Conservation (phyloP, 129 eudicot genomes). For the Helichrysum umbraculigerum region DNA sequence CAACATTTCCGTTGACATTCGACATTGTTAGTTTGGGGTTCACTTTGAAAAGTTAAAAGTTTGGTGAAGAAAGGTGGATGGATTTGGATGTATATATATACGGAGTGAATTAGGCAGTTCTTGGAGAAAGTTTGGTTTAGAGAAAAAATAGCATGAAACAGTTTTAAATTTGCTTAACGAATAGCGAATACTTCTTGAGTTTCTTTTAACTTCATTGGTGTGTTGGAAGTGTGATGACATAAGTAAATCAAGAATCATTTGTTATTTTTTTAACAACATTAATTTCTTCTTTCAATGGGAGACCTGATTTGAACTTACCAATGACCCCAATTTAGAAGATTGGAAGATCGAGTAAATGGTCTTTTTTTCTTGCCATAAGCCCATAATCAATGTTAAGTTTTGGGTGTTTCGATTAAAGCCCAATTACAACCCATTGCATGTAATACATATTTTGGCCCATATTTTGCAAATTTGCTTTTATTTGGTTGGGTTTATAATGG, state of each 20-base stretch:
- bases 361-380: neutral
- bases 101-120: conserved; percentile 34
- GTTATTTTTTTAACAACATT: neutral
- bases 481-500: no score
- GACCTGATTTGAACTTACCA: conserved; percentile 27
- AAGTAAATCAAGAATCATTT: conserved; percentile 43
- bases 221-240: conserved; percentile 52
- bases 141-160: conserved; percentile 65
- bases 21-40: conserved; percentile 43
- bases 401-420: no score
- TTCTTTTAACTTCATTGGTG: conserved; percentile 38
- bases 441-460: no score
- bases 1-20: conserved; percentile 32
- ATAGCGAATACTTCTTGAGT: conserved; percentile 29
- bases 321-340: neutral
- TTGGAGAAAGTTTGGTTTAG: conserved; percentile 77
- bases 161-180: conserved; percentile 30
- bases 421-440: no score
- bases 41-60: conserved; percentile 7
- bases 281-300: conserved; percentile 12
- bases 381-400: no score
- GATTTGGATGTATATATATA: conserved; percentile 40
- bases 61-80: conserved; percentile 10
- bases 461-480: no score
- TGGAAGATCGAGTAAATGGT: conserved; percentile 2